Conservation (phyloP, 257 asterid species). For the Avicennia marina region DNA sequence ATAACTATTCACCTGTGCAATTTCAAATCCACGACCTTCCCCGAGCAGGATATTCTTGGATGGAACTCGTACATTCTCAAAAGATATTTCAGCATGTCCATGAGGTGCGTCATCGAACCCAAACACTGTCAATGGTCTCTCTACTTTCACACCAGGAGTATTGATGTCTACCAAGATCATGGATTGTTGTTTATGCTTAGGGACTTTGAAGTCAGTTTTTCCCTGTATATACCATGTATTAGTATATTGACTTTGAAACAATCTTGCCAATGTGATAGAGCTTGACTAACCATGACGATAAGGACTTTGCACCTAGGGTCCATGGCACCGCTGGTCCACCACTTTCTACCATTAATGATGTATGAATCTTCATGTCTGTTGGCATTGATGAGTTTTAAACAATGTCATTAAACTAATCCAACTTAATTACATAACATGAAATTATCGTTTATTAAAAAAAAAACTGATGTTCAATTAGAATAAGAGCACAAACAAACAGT, state of each 20-base stretch:
- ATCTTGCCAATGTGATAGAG: neutral
- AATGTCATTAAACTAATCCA: neutral
- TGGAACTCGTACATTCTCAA: slow-evolving; percentile 69
- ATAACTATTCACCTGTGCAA: slow-evolving; percentile 68
- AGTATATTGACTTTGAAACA: slow-evolving; percentile 6
- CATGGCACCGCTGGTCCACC: slow-evolving; percentile 99
- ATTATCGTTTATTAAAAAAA: too few relatives aligned
- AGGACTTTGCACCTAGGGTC: slow-evolving; percentile 95
- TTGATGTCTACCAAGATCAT: slow-evolving; percentile 85
- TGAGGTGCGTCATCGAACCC: slow-evolving; percentile 99
- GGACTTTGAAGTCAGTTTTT: slow-evolving; percentile 80
- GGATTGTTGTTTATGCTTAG: slow-evolving; percentile 83
- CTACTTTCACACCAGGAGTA: slow-evolving; percentile 66
- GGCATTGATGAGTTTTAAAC: neutral
- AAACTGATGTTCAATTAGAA: too few relatives aligned
- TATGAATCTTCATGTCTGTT: slow-evolving; percentile 66
- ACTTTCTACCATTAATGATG: slow-evolving; percentile 82
- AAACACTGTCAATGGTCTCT: slow-evolving; percentile 80
- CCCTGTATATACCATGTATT: slow-evolving; percentile 54
- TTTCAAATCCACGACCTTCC: slow-evolving; percentile 97
- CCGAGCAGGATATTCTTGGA: slow-evolving; percentile 74
- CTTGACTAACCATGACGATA: slow-evolving; percentile 76
- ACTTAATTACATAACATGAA: neutral
- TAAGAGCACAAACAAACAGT: too few relatives aligned
- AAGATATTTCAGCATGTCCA: slow-evolving; percentile 88